These are phyloP conservation scores for Aspergillus japonicus DNA, from an alignment of 2,329 filamentous ascomycete species.

Conservation along the genomic window DNA sequence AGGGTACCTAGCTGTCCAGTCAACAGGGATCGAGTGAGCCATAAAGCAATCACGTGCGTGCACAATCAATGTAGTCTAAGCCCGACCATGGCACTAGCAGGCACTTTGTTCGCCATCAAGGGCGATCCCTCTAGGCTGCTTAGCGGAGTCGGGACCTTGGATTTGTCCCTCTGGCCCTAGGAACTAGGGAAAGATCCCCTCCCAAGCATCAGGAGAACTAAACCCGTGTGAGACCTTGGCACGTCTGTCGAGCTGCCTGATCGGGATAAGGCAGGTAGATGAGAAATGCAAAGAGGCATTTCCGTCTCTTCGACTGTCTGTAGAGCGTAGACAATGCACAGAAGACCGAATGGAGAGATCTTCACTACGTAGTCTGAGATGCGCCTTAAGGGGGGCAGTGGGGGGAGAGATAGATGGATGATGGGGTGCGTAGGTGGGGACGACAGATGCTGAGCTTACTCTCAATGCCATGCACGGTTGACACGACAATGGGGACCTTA, in stretches of 20 bases:
- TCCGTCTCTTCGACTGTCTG: background rate
- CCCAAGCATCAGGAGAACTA: slow-evolving; percentile 10
- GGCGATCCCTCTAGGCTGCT: slow-evolving; percentile 1
- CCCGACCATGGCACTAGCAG: background rate
- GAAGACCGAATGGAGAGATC: too few species aligned
- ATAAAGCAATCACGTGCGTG: background rate
- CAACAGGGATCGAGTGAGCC: background rate
- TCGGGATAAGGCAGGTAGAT: slow-evolving; percentile 8
- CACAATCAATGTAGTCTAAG: background rate
- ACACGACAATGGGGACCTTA: background rate
- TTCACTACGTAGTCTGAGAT: too few species aligned
- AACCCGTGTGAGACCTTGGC: slow-evolving; percentile 15
- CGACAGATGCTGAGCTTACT: background rate
- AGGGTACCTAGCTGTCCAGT: background rate
- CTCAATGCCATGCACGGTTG: background rate
- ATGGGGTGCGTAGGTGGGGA: background rate
- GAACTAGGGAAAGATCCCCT: background rate
- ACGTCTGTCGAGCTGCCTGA: slow-evolving; percentile 14
- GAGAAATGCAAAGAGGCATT: background rate
- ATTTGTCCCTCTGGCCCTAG: background rate
- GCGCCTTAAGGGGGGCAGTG: background rate
- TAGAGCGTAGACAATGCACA: too few species aligned
- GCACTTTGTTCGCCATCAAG: slow-evolving; percentile 3
- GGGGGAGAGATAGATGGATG: background rate
- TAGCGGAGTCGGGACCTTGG: background rate